Base-by-base conservation (phyloP, 2,329 filamentous ascomycete species). In the Verticillium klebahnii region DNA sequence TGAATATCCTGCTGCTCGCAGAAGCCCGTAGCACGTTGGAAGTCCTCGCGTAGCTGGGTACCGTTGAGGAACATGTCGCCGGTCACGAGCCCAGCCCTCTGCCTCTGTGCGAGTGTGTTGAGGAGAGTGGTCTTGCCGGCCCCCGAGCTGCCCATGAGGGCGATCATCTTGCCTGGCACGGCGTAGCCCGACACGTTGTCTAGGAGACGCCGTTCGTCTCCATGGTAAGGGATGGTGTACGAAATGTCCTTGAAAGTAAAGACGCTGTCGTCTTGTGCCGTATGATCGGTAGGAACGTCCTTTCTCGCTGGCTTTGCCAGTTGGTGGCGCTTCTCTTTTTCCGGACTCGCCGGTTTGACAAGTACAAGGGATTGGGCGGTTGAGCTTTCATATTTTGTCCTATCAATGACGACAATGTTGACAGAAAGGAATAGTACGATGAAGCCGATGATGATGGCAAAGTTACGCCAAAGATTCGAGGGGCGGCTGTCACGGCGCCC, bases 81-180 rank as follows among this genome's bases (percentile, higher is more conserved):
- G 4, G 78, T 80, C 6, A 83, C 73, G 9, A 82, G 77, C n/a
- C 81, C 81, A 62, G 80, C 77, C 1, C 75, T 77, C 1, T 75
- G 77, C 6, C 82, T 77, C 59, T 82, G 78, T 1, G 83, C 82
- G 1, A 85, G 72, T 3, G 81, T 80, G 69, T 86, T 80, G 5
- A 85, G 75, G 0, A 86, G 70, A 0, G 83, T 85, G 0, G 83
- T 86, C 67, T 86, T 86, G 15, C 83, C 83, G 7, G 83, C 82
- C n/a, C 83, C 81, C 5, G 77, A 81, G 8, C 81, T 78, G 50
- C 82, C 78, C 77, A 80, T 80, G 1, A 96, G 78, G 0, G 92
- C 92, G 52, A 92, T 87, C 84, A 96, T 88, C n/a, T 89, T 76
- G 19, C 92, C 91, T 1, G 92, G 92, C 69, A 92, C 93, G 1